Conservation (phyloP, 1,139 yeast species). For the Ogataea hybrid region DNA sequence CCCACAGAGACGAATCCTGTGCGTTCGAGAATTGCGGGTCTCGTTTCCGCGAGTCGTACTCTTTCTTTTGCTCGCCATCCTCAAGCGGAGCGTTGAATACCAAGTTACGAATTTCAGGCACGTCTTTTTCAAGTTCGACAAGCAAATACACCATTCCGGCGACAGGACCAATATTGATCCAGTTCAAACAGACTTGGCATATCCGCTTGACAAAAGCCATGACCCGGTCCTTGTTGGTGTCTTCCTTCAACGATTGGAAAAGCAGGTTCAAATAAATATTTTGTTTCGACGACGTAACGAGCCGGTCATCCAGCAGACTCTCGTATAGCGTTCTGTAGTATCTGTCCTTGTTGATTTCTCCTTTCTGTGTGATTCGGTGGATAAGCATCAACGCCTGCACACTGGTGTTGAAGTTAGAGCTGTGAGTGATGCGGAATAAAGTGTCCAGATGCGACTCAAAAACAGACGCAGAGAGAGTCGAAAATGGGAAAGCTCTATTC, state of each 20-base stretch:
- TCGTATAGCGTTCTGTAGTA: no score
- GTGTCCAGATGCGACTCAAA: no score
- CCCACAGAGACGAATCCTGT: constrained; percentile 82
- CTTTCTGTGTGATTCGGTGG: no score
- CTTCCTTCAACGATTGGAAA: constrained; percentile 79
- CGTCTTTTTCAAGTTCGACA: constrained; percentile 57
- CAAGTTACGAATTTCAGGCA: constrained; percentile 51
- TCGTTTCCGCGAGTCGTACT: constrained; percentile 88
- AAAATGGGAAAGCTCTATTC: no score
- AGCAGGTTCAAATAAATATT: constrained; percentile 76
- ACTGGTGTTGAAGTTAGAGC: no score
- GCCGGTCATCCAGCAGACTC: constrained; percentile 80
- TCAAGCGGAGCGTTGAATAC: constrained; percentile 45
- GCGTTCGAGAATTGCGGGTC: constrained; percentile 89
- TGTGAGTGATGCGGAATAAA: no score
- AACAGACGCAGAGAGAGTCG: no score
- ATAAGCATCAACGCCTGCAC: no score
- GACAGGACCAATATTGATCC: constrained; percentile 87
- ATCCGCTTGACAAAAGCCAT: constrained; percentile 91
- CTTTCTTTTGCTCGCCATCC: constrained; percentile 26
- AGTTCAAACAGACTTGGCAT: constrained; percentile 76
- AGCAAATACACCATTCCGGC: constrained; percentile 86
- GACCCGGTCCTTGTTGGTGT: constrained; percentile 60
- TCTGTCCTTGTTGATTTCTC: no score
- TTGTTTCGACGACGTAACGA: constrained; percentile 73